These are phyloP conservation scores for Aspergillus brasiliensis DNA, from an alignment of 2,329 filamentous ascomycete species.

Conservation along the genomic window DNA sequence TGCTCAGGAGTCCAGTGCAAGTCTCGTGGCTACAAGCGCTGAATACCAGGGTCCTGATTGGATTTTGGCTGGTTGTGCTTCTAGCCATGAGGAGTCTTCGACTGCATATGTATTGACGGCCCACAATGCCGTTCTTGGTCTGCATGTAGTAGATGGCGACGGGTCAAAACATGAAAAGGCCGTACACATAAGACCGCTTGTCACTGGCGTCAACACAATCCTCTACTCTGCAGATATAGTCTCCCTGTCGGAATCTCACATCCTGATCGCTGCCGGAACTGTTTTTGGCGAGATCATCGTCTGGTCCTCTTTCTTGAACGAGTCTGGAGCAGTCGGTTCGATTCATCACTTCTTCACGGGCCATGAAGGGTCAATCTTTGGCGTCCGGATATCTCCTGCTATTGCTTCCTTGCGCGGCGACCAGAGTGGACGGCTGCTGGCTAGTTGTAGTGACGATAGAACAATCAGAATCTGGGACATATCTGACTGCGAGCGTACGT, in stretches of 20 bases:
- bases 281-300: slow-evolving; percentile 92
- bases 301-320: slow-evolving; percentile 67
- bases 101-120: slow-evolving; percentile 72
- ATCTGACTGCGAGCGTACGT: slow-evolving; percentile 51
- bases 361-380: slow-evolving; percentile 93
- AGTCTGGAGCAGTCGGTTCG: slow-evolving; percentile 29
- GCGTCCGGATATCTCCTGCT: slow-evolving; percentile 72
- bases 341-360: slow-evolving; percentile 62
- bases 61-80: slow-evolving; percentile 68
- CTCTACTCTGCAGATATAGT: slow-evolving; percentile 80
- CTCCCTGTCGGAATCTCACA: slow-evolving; percentile 59
- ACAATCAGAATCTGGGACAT: slow-evolving; percentile 89
- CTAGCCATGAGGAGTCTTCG: slow-evolving; percentile 25
- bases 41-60: slow-evolving; percentile 67
- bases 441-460: slow-evolving; percentile 92
- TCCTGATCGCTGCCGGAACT: slow-evolving; percentile 84
- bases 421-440: slow-evolving; percentile 63
- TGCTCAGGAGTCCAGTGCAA: slow-evolving; percentile 28
- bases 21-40: slow-evolving; percentile 33
- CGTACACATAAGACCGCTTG: slow-evolving; percentile 39
- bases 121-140: slow-evolving; percentile 75
- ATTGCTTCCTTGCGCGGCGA: slow-evolving; percentile 44
- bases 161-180: slow-evolving; percentile 23
- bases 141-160: slow-evolving; percentile 36
- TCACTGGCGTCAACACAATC: slow-evolving; percentile 70